Percentiles rank a stretch among this genome's conserved stretches.
Conservation (phyloP, 2,329 filamentous ascomycete species). For the Ascosphaera apis region DNA sequence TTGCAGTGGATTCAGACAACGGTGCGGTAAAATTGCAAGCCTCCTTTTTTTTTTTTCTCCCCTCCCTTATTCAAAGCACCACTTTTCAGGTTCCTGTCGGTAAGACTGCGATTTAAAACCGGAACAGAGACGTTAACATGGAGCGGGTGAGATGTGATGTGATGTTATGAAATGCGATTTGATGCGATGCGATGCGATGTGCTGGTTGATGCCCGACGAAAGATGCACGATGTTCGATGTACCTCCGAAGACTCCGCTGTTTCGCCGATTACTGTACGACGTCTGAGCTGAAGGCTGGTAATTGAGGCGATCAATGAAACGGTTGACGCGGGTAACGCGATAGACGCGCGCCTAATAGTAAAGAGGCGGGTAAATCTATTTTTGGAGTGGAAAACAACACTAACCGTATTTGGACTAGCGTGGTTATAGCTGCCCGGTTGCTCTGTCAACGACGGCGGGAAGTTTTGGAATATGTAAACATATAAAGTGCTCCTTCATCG, state of each 20-base stretch:
- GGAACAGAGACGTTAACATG: no score
- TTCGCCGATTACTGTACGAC: no score
- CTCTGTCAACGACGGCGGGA: not conserved
- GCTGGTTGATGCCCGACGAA: no score
- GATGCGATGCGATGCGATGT: no score
- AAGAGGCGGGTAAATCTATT: not conserved
- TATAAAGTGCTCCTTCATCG: not conserved
- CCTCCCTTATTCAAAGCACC: not conserved
- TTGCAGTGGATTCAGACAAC: no score
- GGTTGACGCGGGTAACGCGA: not conserved
- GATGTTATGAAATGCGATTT: no score
- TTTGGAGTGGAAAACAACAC: not conserved
- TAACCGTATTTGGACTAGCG: not conserved
- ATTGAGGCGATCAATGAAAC: no score
- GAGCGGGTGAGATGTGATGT: no score
- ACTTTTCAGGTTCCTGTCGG: not conserved
- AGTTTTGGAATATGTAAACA: not conserved
- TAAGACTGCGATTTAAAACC: not conserved
- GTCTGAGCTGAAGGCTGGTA: no score
- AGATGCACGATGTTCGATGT: no score
- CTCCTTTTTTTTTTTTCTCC: not conserved
- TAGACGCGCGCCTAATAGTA: not conserved
- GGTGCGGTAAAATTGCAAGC: not conserved
- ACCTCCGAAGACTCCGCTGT: no score
- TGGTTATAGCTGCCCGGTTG: not conserved